Conservation (phyloP, 1,284 basidiomycete species). For the Pseudozyma tsukubaensis region DNA sequence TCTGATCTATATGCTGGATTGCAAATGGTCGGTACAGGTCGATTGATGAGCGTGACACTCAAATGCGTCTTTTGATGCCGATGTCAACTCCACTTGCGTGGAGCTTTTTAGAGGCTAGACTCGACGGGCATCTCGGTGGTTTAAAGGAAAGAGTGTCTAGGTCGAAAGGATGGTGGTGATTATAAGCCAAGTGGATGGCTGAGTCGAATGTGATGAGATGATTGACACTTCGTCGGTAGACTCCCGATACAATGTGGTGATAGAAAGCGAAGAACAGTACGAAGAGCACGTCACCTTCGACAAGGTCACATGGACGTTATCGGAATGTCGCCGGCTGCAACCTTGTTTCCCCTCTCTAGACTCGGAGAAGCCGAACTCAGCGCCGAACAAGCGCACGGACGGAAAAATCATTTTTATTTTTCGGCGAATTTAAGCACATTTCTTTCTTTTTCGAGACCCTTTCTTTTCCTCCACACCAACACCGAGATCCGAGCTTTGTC, state of each 20-base stretch:
- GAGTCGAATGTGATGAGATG: neutral
- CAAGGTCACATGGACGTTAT: conserved; percentile 8
- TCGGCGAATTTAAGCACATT: neutral
- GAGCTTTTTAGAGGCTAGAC: conserved; percentile 33
- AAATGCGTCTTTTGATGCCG: conserved; percentile 16
- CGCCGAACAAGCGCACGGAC: conserved; percentile 22
- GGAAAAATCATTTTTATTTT: conserved; percentile 1
- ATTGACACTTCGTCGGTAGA: too few relatives aligned
- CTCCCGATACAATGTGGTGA: conserved; percentile 7
- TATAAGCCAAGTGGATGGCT: neutral
- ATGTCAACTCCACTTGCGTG: conserved; percentile 47
- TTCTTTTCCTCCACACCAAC: conserved; percentile 18
- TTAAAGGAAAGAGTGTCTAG: neutral
- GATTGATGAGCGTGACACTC: conserved; percentile 6
- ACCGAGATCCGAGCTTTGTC: conserved; percentile 30
- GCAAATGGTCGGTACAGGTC: neutral
- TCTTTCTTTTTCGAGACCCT: neutral
- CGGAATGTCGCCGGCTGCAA: conserved; percentile 20
- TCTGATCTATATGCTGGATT: neutral
- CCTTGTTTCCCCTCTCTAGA: conserved; percentile 3
- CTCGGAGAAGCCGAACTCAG: conserved; percentile 2
- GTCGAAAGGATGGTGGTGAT: neutral
- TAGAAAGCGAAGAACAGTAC: neutral
- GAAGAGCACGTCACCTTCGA: conserved; percentile 16
- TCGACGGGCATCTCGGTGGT: conserved; percentile 22